These are phyloP conservation scores for Schizothecium vesticola DNA, from an alignment of 495 filamentous ascomycete genomes.

Conservation along the genomic window DNA sequence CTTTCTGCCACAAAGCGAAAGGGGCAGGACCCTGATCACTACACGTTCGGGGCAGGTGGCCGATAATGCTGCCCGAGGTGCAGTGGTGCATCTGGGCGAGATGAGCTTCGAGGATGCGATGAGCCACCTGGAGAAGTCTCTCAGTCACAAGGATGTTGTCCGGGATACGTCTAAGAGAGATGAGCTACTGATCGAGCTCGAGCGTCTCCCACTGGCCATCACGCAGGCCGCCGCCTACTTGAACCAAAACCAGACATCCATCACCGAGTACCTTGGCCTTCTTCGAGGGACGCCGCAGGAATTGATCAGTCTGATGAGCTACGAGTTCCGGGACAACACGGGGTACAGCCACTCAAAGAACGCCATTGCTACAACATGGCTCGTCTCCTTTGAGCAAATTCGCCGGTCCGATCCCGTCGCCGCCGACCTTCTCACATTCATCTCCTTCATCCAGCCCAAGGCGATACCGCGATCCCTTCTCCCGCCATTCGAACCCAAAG, in stretches of 20 bases:
- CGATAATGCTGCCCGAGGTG: constrained; percentile 6
- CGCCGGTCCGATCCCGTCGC: constrained; percentile 24
- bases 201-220: constrained; percentile 42
- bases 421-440: constrained; percentile 33
- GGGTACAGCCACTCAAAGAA: constrained; percentile 41
- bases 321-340: constrained; percentile 45
- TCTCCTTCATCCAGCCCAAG: constrained; percentile 36
- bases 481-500: constrained; percentile 15
- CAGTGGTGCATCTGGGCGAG: constrained; percentile 22
- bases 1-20: constrained; percentile 25
- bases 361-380: constrained; percentile 51
- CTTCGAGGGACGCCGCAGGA: constrained; percentile 38
- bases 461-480: constrained; percentile 24
- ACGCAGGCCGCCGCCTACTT: constrained; percentile 43
- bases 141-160: constrained; percentile 11
- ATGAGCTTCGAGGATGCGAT: constrained; percentile 23
- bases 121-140: constrained; percentile 9
- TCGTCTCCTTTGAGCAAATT: constrained; percentile 44
- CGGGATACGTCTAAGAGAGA: background rate
- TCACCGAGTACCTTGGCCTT: constrained; percentile 41
- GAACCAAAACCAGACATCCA: constrained; percentile 33
- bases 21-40: constrained; percentile 29
- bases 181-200: constrained; percentile 30
- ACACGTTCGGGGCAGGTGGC: constrained; percentile 28
- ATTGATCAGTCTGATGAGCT: constrained; percentile 37